A percentile compares a stretch with the other conserved stretches of the same genome.
Evolutionary conservation across 257 asterid genomes (phyloP).

Genomic region (Solanum pimpinellifolium): DNA sequence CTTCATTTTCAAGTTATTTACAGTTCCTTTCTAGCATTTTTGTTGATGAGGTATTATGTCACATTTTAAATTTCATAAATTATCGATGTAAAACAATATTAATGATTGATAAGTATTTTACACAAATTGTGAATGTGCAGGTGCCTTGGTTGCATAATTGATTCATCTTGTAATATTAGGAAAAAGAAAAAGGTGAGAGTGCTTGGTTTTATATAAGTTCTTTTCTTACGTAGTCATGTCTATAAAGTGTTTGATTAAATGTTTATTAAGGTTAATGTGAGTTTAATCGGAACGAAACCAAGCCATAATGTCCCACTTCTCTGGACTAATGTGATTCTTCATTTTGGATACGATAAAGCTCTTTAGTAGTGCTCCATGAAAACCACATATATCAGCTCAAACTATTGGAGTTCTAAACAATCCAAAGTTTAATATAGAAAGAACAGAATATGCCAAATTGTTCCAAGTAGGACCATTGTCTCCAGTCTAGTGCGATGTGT

Average conservation of each 20-base stretch:
- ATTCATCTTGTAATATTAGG: not conserved
- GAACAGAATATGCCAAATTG: not conserved
- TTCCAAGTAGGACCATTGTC: not conserved
- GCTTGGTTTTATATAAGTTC: not conserved
- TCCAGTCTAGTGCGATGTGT: not conserved
- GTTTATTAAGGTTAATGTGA: not conserved
- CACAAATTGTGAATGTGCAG: not conserved
- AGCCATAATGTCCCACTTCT: not conserved
- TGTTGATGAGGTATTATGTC: not conserved
- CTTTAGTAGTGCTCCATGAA: not conserved
- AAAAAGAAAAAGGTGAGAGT: not conserved
- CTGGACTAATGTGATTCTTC: not conserved
- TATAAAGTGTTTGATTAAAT: not conserved
- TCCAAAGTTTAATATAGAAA: not conserved
- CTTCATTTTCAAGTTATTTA: too few species aligned
- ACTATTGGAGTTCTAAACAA: not conserved
- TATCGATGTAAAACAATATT: not conserved
- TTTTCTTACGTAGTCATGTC: not conserved
- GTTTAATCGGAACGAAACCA: not conserved
- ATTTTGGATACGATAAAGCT: not conserved
- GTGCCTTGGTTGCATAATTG: not conserved
- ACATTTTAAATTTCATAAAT: not conserved
- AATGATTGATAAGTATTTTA: not conserved
- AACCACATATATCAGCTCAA: not conserved
- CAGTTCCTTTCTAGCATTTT: too few species aligned